phyloP scores from a whole-genome alignment of 108 stramenopile species.

The Mayamaea pseudoterrestris region DNA sequence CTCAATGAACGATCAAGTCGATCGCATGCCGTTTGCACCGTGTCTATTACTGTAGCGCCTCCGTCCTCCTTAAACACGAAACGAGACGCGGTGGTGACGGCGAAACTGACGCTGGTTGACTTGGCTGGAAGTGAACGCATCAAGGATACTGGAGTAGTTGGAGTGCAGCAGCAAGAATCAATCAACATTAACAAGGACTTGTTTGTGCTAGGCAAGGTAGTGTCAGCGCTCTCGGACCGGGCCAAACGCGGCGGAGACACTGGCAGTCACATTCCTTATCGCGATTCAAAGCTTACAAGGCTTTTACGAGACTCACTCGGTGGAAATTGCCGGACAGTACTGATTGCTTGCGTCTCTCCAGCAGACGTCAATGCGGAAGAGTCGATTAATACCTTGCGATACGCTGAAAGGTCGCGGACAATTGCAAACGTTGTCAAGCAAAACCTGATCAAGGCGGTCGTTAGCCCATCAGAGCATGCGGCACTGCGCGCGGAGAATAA shows the following conservation, averaged over 20 bases:
- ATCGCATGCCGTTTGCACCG: conserved; percentile 90
- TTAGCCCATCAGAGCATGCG: not conserved
- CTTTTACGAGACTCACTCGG: conserved; percentile 86
- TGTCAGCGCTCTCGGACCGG: conserved; percentile 75
- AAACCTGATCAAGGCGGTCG: conserved; percentile 36
- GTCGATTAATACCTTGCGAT: conserved; percentile 86
- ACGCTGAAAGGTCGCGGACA: conserved; percentile 89
- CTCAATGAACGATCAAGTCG: conserved; percentile 83
- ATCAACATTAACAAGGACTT: conserved; percentile 85
- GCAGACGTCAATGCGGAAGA: conserved; percentile 93
- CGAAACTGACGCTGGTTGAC: conserved; percentile 97
- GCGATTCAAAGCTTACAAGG: conserved; percentile 88
- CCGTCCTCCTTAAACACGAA: not conserved
- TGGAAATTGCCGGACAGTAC: conserved; percentile 83
- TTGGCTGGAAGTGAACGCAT: conserved; percentile 93
- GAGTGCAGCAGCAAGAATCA: conserved; percentile 84
- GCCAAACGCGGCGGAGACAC: conserved; percentile 10
- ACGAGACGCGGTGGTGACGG: conserved; percentile 61
- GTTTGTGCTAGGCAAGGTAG: conserved; percentile 84
- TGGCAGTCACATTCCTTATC: conserved; percentile 69
- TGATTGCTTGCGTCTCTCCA: conserved; percentile 88
- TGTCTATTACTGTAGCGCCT: conserved; percentile 39
- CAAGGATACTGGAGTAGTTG: conserved; percentile 94
- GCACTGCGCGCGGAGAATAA: not conserved
- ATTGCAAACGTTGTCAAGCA: conserved; percentile 86